Evolutionary conservation across 2,329 filamentous ascomycete genomes (phyloP).

Genomic region (Trichoderma harzianum): DNA sequence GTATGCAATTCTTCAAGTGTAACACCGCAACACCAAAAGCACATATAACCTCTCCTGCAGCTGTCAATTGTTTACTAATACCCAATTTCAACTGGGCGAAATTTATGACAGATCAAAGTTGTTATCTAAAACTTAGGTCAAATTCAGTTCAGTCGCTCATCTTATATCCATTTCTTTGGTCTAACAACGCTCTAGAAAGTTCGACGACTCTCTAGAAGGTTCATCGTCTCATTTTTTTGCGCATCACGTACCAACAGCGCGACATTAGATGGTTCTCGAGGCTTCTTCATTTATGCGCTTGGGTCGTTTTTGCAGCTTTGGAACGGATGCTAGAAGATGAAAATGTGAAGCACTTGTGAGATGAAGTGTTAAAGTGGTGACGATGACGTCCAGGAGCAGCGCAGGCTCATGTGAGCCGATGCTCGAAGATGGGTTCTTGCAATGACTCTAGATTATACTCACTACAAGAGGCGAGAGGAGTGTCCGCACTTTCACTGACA

Average conservation of each 20-base stretch:
- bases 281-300: background rate
- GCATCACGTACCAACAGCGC: background rate
- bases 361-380: background rate
- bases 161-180: background rate
- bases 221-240: background rate
- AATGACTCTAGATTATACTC: background rate
- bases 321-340: background rate
- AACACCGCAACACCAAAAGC: background rate
- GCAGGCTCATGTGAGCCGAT: background rate
- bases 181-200: background rate
- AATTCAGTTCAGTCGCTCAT: background rate
- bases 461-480: background rate
- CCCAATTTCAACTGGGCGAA: rapidly evolving
- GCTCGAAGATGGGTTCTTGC: too few species aligned
- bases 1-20: background rate
- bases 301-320: background rate
- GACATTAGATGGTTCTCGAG: background rate
- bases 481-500: background rate
- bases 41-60: background rate
- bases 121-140: background rate
- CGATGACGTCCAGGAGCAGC: background rate
- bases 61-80: background rate
- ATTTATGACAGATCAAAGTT: background rate
- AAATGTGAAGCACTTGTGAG: background rate
- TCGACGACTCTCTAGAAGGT: background rate